Percentiles rank a stretch among this genome's conserved stretches.
Conservation (phyloP, 192 early-diverging fungal genomes). For the Allomyces macrogynus region DNA sequence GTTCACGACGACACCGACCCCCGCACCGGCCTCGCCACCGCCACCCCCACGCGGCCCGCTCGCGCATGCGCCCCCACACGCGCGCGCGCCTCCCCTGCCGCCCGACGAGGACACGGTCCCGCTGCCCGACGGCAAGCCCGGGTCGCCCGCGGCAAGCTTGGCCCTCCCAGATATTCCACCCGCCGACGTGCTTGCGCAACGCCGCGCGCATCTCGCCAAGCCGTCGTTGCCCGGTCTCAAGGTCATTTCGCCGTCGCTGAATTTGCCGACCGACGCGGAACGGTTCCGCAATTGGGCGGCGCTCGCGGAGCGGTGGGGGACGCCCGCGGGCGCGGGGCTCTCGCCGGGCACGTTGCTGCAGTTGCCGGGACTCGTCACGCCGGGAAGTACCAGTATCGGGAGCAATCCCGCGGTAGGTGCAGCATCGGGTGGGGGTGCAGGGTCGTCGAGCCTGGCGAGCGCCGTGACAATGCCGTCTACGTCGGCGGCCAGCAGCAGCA, state of each 20-base stretch:
- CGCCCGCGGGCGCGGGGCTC: background rate
- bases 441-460: no score
- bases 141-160: background rate
- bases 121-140: no score
- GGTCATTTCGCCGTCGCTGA: background rate
- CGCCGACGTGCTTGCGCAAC: background rate
- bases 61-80: no score
- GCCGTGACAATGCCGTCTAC: no score
- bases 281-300: background rate
- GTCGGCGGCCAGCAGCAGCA: no score
- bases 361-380: no score
- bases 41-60: background rate
- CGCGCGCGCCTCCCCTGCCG: background rate
- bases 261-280: background rate
- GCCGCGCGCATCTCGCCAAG: background rate
- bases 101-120: background rate
- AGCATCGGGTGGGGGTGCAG: no score
- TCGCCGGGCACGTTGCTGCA: no score
- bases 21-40: background rate
- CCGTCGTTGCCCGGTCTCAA: background rate
- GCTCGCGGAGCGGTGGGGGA: background rate
- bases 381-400: no score
- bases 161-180: background rate
- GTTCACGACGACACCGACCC: background rate
- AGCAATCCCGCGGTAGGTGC: no score